Conservation (phyloP, 2,329 filamentous ascomycete species). For the Ascochyta koolunga region DNA sequence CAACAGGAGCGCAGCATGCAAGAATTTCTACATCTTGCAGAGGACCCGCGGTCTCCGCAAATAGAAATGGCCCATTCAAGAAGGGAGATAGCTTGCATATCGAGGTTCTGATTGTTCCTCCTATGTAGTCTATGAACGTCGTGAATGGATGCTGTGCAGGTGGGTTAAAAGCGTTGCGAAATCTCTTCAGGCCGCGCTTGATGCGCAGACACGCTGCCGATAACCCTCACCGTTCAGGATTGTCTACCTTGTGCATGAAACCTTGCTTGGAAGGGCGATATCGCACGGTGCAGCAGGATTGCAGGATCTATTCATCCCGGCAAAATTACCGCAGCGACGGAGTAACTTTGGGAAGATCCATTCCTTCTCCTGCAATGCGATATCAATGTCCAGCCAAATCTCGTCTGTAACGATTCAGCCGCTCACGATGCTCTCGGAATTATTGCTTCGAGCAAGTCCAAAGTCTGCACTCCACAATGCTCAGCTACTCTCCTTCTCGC, state of each 20-base stretch:
- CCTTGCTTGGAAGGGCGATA: constrained; percentile 1
- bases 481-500: not conserved
- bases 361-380: constrained; percentile 3
- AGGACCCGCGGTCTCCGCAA: constrained; percentile 21
- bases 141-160: constrained; percentile 30
- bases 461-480: not conserved
- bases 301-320: constrained; percentile 7
- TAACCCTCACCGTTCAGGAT: constrained; percentile 22
- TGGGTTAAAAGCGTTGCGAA: constrained; percentile 32
- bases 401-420: not conserved
- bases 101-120: constrained; percentile 17
- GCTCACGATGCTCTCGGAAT: not conserved
- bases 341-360: constrained; percentile 9
- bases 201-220: constrained; percentile 24
- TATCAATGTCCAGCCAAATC: not conserved
- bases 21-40: not conserved
- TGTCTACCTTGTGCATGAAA: not conserved
- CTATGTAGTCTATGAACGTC: constrained; percentile 17
- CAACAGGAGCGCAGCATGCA: not conserved
- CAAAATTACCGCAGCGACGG: constrained; percentile 7
- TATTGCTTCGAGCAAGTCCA: not conserved
- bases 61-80: constrained; percentile 10
- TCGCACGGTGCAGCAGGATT: constrained; percentile 8
- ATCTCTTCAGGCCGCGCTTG: constrained; percentile 26
- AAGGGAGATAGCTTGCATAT: constrained; percentile 20